Base-by-base conservation (phyloP, 495 filamentous ascomycete genomes). In the Cercophora sp. region DNA sequence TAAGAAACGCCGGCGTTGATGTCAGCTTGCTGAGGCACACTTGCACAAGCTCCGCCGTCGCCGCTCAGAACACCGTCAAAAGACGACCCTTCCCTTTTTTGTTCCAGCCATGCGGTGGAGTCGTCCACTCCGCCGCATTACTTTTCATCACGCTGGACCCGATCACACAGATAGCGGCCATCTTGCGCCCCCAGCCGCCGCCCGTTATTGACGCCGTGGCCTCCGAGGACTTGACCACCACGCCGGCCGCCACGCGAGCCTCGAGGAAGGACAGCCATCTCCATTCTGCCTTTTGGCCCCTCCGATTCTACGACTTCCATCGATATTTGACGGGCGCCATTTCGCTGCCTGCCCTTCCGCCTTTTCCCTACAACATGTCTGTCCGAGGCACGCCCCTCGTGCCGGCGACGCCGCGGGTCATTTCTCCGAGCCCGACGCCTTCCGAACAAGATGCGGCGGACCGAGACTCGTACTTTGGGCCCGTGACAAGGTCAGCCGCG, bases 351-450 rank as follows among this genome's bases (percentile, higher is more conserved):
- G 60, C 76, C 24, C 73, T 74, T 65, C 81, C 65, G 20, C 65
- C 69, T 1, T 76, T 74, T 35, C 62, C 65, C 9, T 70, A 68
- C 62, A 57, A 57, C 59, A 76, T 72, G 68, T 67, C 70, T 24
- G 45, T 62, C 50, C 61, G 60, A 62, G 23, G 61, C 51, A 66
- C 41, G 62, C 58, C 43, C 61, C 64, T 57, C 44, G 71, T 85
- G 25, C 86, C 86, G 46, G 75, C 79, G 44, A 85, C 80, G 51
- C 85, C 85, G 55, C 80, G 85, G 58, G 80, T 88, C 58, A 87
- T 84, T 52, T 86, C 85, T 20, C 85, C 86, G 15, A 82, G 83
- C 18, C 85, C 85, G 47, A 79, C 84, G 1, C 76, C 82, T 11
- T 82, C 83, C 48, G 83, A 86, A 43, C 60, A 57, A 24, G 70